Percentiles rank a stretch among this genome's conserved stretches.
These are phyloP conservation scores for Mycena venus DNA, from an alignment of 768 basidiomycete species.

Conservation along the genomic window DNA sequence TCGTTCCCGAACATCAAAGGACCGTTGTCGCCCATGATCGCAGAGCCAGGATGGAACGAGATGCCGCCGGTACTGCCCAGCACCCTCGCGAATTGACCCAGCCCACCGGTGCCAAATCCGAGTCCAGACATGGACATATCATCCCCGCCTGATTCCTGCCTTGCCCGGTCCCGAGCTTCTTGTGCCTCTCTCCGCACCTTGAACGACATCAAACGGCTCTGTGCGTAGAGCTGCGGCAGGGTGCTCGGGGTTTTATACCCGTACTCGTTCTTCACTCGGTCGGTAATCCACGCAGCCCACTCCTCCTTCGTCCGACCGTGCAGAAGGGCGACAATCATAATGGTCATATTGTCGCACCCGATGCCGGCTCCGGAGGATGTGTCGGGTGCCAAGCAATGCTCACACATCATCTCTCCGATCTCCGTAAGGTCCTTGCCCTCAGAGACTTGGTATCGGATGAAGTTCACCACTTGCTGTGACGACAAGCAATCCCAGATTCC, in stretches of 20 bases:
- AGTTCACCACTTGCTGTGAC: conserved; percentile 94
- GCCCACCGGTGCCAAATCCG: conserved; percentile 51
- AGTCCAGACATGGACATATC: conserved; percentile 43
- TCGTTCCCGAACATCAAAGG: conserved; percentile 76
- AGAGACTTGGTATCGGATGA: conserved; percentile 85
- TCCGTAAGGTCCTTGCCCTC: conserved; percentile 84
- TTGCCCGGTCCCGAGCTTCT: conserved; percentile 60
- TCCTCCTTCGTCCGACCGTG: conserved; percentile 90
- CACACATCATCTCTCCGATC: conserved; percentile 91
- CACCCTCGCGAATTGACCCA: conserved; percentile 67
- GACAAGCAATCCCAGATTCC: conserved; percentile 99
- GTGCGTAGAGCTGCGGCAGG: conserved; percentile 83
- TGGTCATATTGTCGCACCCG: conserved; percentile 99
- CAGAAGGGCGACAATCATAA: conserved; percentile 90
- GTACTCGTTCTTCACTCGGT: conserved; percentile 81
- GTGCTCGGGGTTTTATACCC: conserved; percentile 84
- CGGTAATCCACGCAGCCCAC: conserved; percentile 92
- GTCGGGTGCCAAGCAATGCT: conserved; percentile 94
- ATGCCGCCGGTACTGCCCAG: conserved; percentile 73
- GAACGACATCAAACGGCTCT: conserved; percentile 73
- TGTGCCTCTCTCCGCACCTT: conserved; percentile 71
- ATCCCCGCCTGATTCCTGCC: conserved; percentile 44
- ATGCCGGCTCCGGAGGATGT: conserved; percentile 92
- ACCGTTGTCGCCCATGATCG: conserved; percentile 63
- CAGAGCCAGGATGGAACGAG: conserved; percentile 70